Evolutionary conservation across 192 early-diverging fungal species (phyloP), one percentile per base, ranked within the genome.

Genomic region (Lunasporangiospora selenospora): DNA sequence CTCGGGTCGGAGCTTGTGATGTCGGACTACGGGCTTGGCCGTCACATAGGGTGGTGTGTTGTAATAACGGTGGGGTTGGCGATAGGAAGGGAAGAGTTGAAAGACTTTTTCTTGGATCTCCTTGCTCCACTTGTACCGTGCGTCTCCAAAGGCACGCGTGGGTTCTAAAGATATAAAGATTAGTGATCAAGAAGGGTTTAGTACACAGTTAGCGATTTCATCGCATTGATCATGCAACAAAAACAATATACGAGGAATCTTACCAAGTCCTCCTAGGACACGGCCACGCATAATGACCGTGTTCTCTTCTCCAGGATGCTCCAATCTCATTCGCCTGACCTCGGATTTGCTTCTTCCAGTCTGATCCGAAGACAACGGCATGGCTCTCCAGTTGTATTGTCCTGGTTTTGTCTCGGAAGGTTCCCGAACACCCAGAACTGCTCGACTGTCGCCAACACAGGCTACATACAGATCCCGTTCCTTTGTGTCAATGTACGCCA

Each of bases 21-120:
- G 67, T 13, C 79, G 79, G 7, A 92, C 80, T 3, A 89, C 89
- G 1, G 94, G 94, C 46, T 84, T 80, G 0, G 93, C 91, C n/a
- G 88, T 90, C 9, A 94, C 81, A 58, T 93, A 92, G 4, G 91
- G 88, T 33, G 89, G 90, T 15, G 93, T 86, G 3, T 62, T 55
- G 61, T 81, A 88, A 43, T 73, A 57, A 12, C 67, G 67, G 38
- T 73, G 60, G 0, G 67, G 67, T 43, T 73, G 67, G n/a, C 69
- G 59, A 36, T 73, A 73, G 11, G 69, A 58, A 1, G 69, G 69
- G 55, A 73, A 73, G n/a, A 73, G 37, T 42, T 63, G 53, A 55
- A 73, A 73, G 13, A 73, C 69, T 12, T 52, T 38, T 38, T 73
- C 69, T 55, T 73, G 69, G 34, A 63, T 63, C 42, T 73, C 69